Base-by-base conservation (phyloP, 2,329 filamentous ascomycete genomes). In the Phialophora tarda region DNA sequence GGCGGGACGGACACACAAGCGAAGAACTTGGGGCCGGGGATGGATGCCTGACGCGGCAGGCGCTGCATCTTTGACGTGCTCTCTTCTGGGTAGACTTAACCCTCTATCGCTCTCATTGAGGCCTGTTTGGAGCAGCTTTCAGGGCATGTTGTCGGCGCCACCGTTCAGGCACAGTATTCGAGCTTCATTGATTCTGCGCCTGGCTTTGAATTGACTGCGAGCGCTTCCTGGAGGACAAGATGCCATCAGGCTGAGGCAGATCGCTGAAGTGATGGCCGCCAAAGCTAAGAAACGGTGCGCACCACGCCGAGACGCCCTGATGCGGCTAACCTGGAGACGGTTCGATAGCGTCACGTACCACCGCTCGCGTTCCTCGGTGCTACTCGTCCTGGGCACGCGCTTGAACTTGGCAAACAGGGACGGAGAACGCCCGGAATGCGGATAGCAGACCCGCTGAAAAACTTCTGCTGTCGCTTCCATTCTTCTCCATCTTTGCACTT, bases 11-110 rank as follows among this genome's bases (percentile, higher is more conserved):
- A 2, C n/a, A 24, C 41, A n/a, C 48, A 26, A 26, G 21, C 48
- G 48, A 26, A 51, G 23, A 51, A 14, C 4, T 26, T 26, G 48
- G 23, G 53, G 28, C 4, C 28, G 28, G 53, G 53, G 14, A 34
- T 55, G 53, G 51, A 34, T 34, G 53, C 53, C 53, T 34, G 17
- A 55, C 26, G 28, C 26, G 11, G 28, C 53, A 55, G 53, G 53
- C 28, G 14, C 53, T n/a, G 26, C 17, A 30, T n/a, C 24, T 23
- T 3, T 4, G 11, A 30, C 7, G 21, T 51, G 8, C 7, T 26
- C n/a, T n/a, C 38, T 5, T n/a, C 38, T 7, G 2, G 34, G 12
- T 41, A 7, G 38, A 17, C 17, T 7, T 17, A 6, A n/a, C 38
- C 17, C 7, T 44, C 5, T 17, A n/a, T 44, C 17, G 6, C 38